Percentiles rank a stretch among this genome's conserved stretches.
Evolutionary conservation across 805 yeast species (phyloP).

Genomic region (Ogataea zsoltii): DNA sequence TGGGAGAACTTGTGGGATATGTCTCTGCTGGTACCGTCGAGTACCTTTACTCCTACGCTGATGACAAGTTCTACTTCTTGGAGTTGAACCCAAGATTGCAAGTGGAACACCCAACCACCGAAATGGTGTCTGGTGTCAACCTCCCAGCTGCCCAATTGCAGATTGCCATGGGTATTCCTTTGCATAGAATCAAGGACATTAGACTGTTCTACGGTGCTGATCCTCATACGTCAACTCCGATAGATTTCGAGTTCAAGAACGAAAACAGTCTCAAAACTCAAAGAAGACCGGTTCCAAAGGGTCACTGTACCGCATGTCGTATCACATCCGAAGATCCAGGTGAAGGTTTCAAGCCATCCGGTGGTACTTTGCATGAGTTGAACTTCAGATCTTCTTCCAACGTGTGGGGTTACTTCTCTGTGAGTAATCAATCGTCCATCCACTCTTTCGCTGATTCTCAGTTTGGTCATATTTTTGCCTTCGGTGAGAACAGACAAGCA

Average conservation of each 20-base stretch:
- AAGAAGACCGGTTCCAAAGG: constrained; percentile 93
- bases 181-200: constrained; percentile 92
- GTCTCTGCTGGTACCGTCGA: constrained; percentile 99
- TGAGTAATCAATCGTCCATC: constrained; percentile 92
- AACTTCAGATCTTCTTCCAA: constrained; percentile 96
- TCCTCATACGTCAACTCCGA: constrained; percentile 86
- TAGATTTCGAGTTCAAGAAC: constrained; percentile 84
- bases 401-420: constrained; percentile 99
- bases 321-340: constrained; percentile 99
- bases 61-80: constrained; percentile 92
- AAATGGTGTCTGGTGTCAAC: constrained; percentile 98
- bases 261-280: constrained; percentile 74
- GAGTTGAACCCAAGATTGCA: constrained; percentile 98
- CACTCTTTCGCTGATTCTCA: constrained; percentile 98
- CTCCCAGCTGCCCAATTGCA: constrained; percentile 98
- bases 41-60: constrained; percentile 90
- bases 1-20: constrained; percentile 95
- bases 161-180: constrained; percentile 99
- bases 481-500: constrained; percentile 97
- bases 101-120: constrained; percentile 99
- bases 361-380: constrained; percentile 94
- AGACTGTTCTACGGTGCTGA: constrained; percentile 93
- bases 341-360: constrained; percentile 98
- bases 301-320: constrained; percentile 99
- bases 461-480: constrained; percentile 98